Evolutionary conservation across 495 filamentous ascomycete species (phyloP), one percentile per base, ranked within the genome.

Genomic region (Aspergillus conjunctus): DNA sequence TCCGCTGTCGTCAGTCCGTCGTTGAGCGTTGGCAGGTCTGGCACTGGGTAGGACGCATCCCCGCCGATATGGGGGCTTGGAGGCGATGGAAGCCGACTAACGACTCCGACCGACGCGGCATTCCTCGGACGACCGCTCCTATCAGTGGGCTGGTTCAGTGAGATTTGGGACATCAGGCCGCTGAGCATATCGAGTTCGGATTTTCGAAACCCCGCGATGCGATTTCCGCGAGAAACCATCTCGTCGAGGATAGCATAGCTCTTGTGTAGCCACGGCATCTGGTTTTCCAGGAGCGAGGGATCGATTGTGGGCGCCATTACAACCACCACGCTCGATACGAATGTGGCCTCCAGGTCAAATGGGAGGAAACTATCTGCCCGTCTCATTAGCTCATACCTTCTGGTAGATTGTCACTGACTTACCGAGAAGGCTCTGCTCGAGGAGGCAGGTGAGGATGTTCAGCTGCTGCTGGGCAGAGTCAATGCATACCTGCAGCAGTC

Each of bases 261-360:
- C 50, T 71, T 75, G 21, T 71, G 64, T 4, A 79, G 59, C 73
- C 76, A 78, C 17, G 59, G 52, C 15, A 62, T 68, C 20, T 65
- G 64, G 34, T 66, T 64, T 55, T 68, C 63, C 21, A 73, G 49
- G 0, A 73, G 64, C 10, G 61, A 55, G 4, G 60, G 54, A 49
- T 78, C 73, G 43, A 76, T 73, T 22, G 71, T 68, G 10, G 68
- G 67, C 3, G 67, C 67, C 17, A 77, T 64, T 11, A 74, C 63
- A 12, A 79, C 72, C 51, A 76, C 70, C 2, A 76, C 65, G 6
- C 69, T 70, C 39, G 74, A 77, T 20, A 74, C 68, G 43, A 73
- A 79, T 12, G 72, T 65, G 34, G 76, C 71, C 52, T 79, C 77
- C 26, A 77, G 72, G 60, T 79, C 75, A 46, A 79, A 79, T 9